phyloP scores from a whole-genome alignment of 257 asterid species.

The Mentha longifolia region DNA sequence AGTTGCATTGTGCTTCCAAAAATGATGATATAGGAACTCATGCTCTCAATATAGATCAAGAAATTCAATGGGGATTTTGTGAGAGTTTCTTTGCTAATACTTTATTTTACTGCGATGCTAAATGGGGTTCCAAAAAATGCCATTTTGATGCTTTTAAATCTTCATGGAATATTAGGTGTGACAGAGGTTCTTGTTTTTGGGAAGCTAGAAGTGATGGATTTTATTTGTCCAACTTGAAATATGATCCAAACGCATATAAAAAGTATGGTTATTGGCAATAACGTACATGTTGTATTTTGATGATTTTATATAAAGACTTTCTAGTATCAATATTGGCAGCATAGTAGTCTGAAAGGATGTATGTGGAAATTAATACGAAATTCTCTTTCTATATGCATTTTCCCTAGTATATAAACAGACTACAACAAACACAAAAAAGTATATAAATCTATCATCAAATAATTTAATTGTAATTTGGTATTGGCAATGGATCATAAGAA shows the following conservation, averaged over 20 bases:
- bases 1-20: background rate
- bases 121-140: background rate
- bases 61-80: background rate
- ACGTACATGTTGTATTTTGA: background rate
- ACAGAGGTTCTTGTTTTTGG: background rate
- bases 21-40: background rate
- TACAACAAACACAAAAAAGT: too few species aligned
- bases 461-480: too few species aligned
- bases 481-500: too few species aligned
- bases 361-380: too few species aligned
- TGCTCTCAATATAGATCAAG: background rate
- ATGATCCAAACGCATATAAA: background rate
- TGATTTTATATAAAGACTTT: background rate
- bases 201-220: constrained; percentile 7
- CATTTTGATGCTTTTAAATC: background rate
- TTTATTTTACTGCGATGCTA: background rate
- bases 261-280: constrained; percentile 2
- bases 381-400: too few species aligned
- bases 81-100: background rate
- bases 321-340: too few species aligned
- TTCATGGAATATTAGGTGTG: background rate
- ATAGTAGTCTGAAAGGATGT: too few species aligned
- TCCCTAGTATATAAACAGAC: too few species aligned
- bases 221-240: background rate
- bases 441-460: too few species aligned